Evolutionary conservation across 2,329 filamentous ascomycete species (phyloP), one percentile per base, ranked within the genome.

Genomic region (Sporothrix phasma): DNA sequence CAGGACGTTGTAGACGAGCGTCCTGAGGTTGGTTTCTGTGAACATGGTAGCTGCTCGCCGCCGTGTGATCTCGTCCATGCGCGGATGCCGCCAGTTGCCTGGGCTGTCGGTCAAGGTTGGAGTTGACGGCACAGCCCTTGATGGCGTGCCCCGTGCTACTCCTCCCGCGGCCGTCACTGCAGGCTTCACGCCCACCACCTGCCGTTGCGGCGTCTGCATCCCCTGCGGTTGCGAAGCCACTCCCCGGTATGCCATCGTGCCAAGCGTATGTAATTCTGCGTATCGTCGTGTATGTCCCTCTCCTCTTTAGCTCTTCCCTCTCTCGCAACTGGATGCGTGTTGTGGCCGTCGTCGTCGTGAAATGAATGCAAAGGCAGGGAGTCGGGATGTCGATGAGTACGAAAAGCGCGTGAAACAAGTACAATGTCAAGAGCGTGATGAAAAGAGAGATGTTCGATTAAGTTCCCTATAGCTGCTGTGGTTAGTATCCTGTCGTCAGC

Each of bases 1-100:
- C n/a, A 73, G 76, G 1, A 81, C 73, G 73, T 95, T 96, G 75
- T 87, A 85, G 34, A 85, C 72, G 61, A 96, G 85, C 62, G 81
- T 83, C 66, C 80, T 83, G 58, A 94, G 76, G 68, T 96, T 93
- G 73, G 84, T 84, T 69, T 92, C 86, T 64, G 87, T 85, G 74
- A 97, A 96, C 56, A 82, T 89, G 15, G 86, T 85, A 22, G 87
- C 87, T 73, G 90, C 87, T 72, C 92, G 89, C 61, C 94, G 86
- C 67, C 84, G 83, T 17, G 89, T 86, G 73, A 99, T 95, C 76
- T 97, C 93, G 71, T 91, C 83, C 68, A 97, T 82, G 67, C 88
- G 86, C 39, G 94, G 94, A 74, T 99, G 94, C 72, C 87, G 85
- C 93, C 94, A 99, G 72, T 87, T 90, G 63, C 93, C 92, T 6